These are phyloP conservation scores for Fusarium albosuccineum DNA, from an alignment of 2,329 filamentous ascomycete species.

Conservation along the genomic window DNA sequence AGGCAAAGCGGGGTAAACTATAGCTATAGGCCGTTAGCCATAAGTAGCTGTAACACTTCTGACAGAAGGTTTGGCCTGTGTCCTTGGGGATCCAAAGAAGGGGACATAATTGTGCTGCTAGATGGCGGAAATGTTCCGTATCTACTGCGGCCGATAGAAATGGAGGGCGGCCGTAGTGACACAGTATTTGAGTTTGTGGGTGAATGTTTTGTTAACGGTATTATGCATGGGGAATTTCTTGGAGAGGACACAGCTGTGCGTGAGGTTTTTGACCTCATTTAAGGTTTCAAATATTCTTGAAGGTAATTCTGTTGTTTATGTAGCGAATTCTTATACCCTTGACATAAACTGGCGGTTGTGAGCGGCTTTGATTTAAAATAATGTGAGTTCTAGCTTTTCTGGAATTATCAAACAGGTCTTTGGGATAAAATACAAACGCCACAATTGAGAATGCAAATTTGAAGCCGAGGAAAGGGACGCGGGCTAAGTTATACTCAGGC, in stretches of 20 bases:
- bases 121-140: slow-evolving; percentile 34
- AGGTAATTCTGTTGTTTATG: too few species aligned
- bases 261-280: slow-evolving; percentile 15
- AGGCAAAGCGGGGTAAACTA: too few species aligned
- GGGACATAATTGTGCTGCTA: slow-evolving; percentile 19
- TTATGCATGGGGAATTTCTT: slow-evolving; percentile 30
- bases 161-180: background rate
- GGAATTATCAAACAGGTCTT: too few species aligned
- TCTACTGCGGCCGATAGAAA: slow-evolving; percentile 2
- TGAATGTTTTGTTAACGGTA: slow-evolving; percentile 29
- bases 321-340: too few species aligned
- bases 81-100: slow-evolving; percentile 30
- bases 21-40: background rate
- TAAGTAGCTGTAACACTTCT: background rate
- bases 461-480: too few species aligned
- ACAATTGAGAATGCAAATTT: too few species aligned
- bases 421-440: too few species aligned
- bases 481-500: background rate
- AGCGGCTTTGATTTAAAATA: too few species aligned
- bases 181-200: slow-evolving; percentile 18
- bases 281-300: background rate
- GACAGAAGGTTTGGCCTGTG: slow-evolving; percentile 26
- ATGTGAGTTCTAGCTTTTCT: too few species aligned
- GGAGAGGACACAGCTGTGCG: background rate
- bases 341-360: too few species aligned